Evolutionary conservation across 73 alveolate species (phyloP).

Genomic region (Tetrahymena thermophila): DNA sequence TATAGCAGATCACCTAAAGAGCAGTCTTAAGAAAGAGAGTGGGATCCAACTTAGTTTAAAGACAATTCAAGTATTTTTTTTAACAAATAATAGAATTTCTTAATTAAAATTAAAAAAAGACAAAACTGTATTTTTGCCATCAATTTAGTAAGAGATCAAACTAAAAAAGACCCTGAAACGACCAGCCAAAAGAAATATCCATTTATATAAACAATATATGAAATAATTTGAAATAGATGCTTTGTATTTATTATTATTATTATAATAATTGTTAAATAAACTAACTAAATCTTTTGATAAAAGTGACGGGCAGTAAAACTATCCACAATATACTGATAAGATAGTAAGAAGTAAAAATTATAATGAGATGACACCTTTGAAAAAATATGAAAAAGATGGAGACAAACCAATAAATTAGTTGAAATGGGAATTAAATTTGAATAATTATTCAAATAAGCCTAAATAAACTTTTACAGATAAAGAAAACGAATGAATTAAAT

Average conservation of each 20-base stretch:
- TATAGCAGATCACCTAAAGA: not conserved
- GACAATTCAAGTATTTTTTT: not conserved
- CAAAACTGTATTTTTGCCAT: not conserved
- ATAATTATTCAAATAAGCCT: not conserved
- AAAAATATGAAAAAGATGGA: not conserved
- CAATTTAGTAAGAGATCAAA: not conserved
- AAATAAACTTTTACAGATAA: not conserved
- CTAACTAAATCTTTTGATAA: not conserved
- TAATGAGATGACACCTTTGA: not conserved
- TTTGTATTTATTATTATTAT: not conserved
- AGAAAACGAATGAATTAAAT: not conserved
- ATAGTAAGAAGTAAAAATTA: not conserved
- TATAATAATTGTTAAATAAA: not conserved
- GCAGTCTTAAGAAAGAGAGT: not conserved
- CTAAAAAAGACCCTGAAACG: not conserved
- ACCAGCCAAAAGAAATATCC: not conserved
- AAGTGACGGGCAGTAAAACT: not conserved
- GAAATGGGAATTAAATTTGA: not conserved
- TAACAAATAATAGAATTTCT: not conserved
- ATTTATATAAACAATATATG: not conserved
- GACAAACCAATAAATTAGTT: not conserved
- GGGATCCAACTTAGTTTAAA: not conserved
- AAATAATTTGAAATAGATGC: not conserved
- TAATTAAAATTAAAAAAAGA: not conserved
- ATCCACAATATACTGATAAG: not conserved